Evolutionary conservation across 2,329 filamentous ascomycete genomes (phyloP), one percentile per base, ranked within the genome.

Genomic region (Cercospora nicotianae): DNA sequence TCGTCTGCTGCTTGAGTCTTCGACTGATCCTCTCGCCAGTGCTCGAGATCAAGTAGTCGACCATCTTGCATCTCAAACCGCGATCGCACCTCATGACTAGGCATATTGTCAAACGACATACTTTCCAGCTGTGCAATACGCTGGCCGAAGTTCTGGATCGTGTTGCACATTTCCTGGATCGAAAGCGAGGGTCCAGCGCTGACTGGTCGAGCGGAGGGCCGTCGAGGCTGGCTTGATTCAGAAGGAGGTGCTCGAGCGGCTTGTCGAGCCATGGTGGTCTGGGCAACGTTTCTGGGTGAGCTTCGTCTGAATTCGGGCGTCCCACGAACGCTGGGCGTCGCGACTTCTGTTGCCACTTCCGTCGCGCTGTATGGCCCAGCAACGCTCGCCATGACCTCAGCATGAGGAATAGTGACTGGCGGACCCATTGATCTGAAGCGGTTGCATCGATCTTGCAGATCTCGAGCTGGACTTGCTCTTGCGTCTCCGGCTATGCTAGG

Each of bases 101-200:
- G 85, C 18, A 85, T 83, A 53, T 87, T 84, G 26, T 87, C 87
- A 74, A 93, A 91, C 0, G 90, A 93, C 1, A 86, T 82, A 61
- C 85, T 91, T 78, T 94, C 91, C 5, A 94, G 82, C 65, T 83
- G 81, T 60, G 91, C 89, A 12, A 94, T 78, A 1, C 91, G 88
- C 63, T 86, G 83, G 42, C 87, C 87, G 42, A 75, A 76, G 48
- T 75, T 73, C 28, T 73, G 73, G 9, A 79, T 69, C 67, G 93
- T 86, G 18, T 85, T 84, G 67, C 85, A 81, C 65, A 79, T 69
- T 30, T 79, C 77, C 36, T 70, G 67, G 90, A 83, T n/a, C 83
- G 72, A 74, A 18, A 75, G 60, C 16, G 69, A 69, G 18, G 70
- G 69, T 4, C 71, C 71, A 8, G 63, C 66, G 18, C 62, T 65